Percentiles rank a stretch among this genome's conserved stretches.
phyloP scores from a whole-genome alignment of 257 asterid genomes.

The Jaltomata sinuosa region DNA sequence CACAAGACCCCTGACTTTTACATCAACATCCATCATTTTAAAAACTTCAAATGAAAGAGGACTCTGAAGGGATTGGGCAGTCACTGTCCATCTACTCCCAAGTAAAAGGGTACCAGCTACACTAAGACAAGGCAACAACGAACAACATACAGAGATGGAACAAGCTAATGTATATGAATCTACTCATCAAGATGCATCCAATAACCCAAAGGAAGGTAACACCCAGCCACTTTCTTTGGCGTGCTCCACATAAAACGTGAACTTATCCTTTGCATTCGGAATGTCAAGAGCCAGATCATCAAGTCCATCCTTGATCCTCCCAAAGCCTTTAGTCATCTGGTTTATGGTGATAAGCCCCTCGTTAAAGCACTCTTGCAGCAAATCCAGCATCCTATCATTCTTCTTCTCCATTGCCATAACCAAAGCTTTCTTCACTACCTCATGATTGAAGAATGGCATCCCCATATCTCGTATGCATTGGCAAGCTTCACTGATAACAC shows the following conservation, averaged over 20 bases:
- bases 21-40: background rate
- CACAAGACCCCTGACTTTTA: constrained; percentile 8
- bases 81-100: background rate
- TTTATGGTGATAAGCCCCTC: constrained; percentile 91
- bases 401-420: constrained; percentile 99
- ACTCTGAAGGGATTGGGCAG: constrained; percentile 7
- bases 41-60: background rate
- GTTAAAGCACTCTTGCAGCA: constrained; percentile 66
- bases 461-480: constrained; percentile 84
- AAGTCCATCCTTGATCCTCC: constrained; percentile 82
- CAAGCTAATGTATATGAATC: constrained; percentile 5
- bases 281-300: constrained; percentile 94
- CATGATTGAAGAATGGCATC: constrained; percentile 94
- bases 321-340: constrained; percentile 90
- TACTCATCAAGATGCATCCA: constrained; percentile 19
- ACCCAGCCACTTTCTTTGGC: constrained; percentile 70
- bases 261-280: constrained; percentile 82
- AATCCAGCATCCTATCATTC: constrained; percentile 71
- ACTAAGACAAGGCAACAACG: background rate
- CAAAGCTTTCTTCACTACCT: constrained; percentile 91
- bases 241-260: constrained; percentile 43
- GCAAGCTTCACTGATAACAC: constrained; percentile 86
- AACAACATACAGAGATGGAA: constrained; percentile 14
- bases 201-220: constrained; percentile 17
- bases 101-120: background rate